These are phyloP conservation scores for Tulasnella sp. DNA, from an alignment of 768 basidiomycete genomes.

Conservation along the genomic window DNA sequence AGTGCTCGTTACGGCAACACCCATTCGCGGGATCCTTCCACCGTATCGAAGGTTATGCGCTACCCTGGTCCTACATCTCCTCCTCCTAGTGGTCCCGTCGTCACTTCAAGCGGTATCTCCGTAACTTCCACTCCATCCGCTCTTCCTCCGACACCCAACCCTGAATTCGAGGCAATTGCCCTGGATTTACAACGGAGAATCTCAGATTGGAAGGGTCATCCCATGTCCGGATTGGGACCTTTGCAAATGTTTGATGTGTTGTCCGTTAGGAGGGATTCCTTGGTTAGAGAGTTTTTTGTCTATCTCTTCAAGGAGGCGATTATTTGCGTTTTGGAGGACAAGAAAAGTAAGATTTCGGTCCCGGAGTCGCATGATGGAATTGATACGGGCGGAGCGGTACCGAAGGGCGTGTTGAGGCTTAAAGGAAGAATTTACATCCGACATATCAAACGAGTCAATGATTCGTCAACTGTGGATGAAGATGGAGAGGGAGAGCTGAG, in stretches of 20 bases:
- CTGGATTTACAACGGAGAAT: slow-evolving; percentile 83
- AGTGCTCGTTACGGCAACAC: no score
- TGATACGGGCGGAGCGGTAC: slow-evolving; percentile 34
- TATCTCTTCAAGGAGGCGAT: slow-evolving; percentile 97
- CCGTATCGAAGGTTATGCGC: no score
- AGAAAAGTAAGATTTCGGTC: slow-evolving; percentile 41
- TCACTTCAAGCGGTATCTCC: not conserved
- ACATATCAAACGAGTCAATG: slow-evolving; percentile 82
- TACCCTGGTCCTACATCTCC: not conserved
- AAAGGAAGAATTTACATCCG: slow-evolving; percentile 94
- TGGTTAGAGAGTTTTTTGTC: slow-evolving; percentile 88
- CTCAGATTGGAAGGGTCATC: slow-evolving; percentile 93
- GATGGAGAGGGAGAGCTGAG: slow-evolving; percentile 74
- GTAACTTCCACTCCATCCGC: slow-evolving; percentile 21
- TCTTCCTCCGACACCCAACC: slow-evolving; percentile 33
- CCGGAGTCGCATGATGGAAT: slow-evolving; percentile 40
- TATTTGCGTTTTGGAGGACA: slow-evolving; percentile 96
- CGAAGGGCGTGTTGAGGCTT: slow-evolving; percentile 65
- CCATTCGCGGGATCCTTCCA: no score
- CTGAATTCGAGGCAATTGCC: slow-evolving; percentile 71
- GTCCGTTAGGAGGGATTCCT: slow-evolving; percentile 74
- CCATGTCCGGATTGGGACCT: slow-evolving; percentile 67
- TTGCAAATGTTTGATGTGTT: slow-evolving; percentile 88
- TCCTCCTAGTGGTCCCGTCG: not conserved
- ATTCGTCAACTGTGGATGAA: slow-evolving; percentile 56